Percentiles rank a stretch among this genome's conserved stretches.
Evolutionary conservation across 805 yeast genomes (phyloP).

Genomic region (Starmerella sirachaensis): DNA sequence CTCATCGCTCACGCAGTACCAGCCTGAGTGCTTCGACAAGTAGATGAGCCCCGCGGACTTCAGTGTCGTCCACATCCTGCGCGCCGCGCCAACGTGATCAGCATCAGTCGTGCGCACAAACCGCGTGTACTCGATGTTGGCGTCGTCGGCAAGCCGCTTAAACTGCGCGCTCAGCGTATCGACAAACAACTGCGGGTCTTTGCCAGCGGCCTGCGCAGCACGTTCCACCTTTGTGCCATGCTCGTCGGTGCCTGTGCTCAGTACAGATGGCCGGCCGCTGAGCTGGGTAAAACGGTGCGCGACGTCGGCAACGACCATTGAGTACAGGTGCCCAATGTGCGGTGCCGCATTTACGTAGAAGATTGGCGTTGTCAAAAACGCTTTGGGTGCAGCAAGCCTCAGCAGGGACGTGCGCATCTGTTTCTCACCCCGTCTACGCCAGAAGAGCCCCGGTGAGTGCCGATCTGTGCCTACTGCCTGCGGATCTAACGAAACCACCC

Average conservation of each 20-base stretch:
- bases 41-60: slow-evolving; percentile 54
- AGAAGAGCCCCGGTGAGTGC: too few relatives aligned
- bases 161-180: slow-evolving; percentile 59
- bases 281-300: slow-evolving; percentile 59
- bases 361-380: slow-evolving; percentile 63
- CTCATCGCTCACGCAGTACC: slow-evolving; percentile 93
- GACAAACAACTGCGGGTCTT: slow-evolving; percentile 57
- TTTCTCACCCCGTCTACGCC: too few relatives aligned
- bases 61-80: slow-evolving; percentile 56
- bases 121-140: slow-evolving; percentile 51
- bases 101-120: slow-evolving; percentile 84
- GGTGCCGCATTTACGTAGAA: slow-evolving; percentile 94
- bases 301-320: slow-evolving; percentile 75
- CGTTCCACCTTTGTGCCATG: slow-evolving; percentile 87
- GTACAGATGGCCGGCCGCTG: slow-evolving; percentile 35
- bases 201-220: slow-evolving; percentile 53
- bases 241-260: slow-evolving; percentile 93
- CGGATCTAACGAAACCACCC: too few relatives aligned
- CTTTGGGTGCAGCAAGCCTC: too few relatives aligned
- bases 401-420: too few relatives aligned
- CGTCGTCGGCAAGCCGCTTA: slow-evolving; percentile 44
- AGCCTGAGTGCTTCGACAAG: slow-evolving; percentile 76
- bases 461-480: too few relatives aligned
- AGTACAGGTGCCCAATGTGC: slow-evolving; percentile 84
- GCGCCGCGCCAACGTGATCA: slow-evolving; percentile 61